Evolutionary conservation across 2,329 filamentous ascomycete genomes (phyloP).

Genomic region (Xylariaceae sp.): DNA sequence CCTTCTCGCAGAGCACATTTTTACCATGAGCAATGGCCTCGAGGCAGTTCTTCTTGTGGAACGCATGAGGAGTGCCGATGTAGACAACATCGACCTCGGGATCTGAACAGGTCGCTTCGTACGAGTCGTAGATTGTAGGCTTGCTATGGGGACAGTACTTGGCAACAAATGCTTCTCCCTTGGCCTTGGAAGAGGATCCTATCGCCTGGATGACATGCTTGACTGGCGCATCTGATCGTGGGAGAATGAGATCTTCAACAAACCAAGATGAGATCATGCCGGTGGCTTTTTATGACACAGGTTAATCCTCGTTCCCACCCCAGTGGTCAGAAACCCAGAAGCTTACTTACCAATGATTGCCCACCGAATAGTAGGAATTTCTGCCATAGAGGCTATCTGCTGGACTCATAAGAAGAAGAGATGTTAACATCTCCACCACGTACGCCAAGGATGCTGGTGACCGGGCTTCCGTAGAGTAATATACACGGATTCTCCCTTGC

Average conservation of each 20-base stretch:
- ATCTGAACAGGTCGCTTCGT: conserved; percentile 40
- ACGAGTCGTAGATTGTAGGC: conserved; percentile 39
- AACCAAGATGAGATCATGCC: conserved; percentile 48
- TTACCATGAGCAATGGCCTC: conserved; percentile 43
- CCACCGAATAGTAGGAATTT: conserved; percentile 31
- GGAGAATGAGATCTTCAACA: conserved; percentile 39
- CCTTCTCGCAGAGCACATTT: conserved; percentile 45
- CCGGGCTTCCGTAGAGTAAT: too few species aligned
- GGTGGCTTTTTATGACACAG: conserved; percentile 27
- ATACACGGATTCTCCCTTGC: too few species aligned
- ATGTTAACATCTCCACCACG: too few species aligned
- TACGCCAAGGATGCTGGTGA: too few species aligned
- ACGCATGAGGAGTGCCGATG: conserved; percentile 44
- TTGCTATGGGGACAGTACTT: conserved; percentile 25
- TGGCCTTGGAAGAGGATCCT: conserved; percentile 39
- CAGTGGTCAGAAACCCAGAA: not conserved
- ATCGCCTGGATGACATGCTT: conserved; percentile 43
- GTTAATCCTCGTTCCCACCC: not conserved
- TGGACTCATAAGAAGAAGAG: too few species aligned
- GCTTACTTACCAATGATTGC: conserved; percentile 29
- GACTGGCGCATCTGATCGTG: conserved; percentile 35
- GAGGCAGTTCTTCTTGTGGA: conserved; percentile 43
- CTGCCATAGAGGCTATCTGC: not conserved
- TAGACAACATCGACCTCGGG: conserved; percentile 44
- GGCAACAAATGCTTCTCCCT: conserved; percentile 38